These are phyloP conservation scores for Emmonsia crescens DNA, from an alignment of 2,329 filamentous ascomycete genomes.

Conservation along the genomic window DNA sequence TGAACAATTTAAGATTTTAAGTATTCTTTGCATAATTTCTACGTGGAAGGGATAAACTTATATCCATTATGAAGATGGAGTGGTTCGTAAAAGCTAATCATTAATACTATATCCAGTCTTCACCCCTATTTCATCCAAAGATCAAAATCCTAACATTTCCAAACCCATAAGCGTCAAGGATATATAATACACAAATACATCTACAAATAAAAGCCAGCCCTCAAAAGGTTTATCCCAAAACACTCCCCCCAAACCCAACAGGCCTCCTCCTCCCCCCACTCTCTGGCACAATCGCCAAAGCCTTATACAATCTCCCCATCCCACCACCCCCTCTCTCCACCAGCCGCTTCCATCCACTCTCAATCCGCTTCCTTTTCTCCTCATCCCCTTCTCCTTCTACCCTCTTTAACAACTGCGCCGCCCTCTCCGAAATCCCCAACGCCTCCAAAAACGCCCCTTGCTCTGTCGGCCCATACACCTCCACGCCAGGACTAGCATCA, in stretches of 20 bases:
- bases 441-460: slow-evolving; percentile 68
- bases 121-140: not conserved
- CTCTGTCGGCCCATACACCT: slow-evolving; percentile 84
- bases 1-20: not conserved
- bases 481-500: slow-evolving; percentile 63
- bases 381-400: slow-evolving; percentile 28
- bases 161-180: not conserved
- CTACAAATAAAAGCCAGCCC: not conserved
- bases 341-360: slow-evolving; percentile 66
- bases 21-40: too few species aligned
- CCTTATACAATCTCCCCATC: slow-evolving; percentile 95
- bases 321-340: slow-evolving; percentile 72
- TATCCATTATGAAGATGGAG: not conserved
- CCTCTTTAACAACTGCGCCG: slow-evolving; percentile 51
- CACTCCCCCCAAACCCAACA: slow-evolving; percentile 78
- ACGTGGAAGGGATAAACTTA: not conserved
- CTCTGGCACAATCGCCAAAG: slow-evolving; percentile 78
- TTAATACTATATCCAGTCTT: not conserved
- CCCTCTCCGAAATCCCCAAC: slow-evolving; percentile 76
- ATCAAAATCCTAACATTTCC: not conserved
- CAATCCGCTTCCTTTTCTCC: slow-evolving; percentile 50
- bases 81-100: too few species aligned
- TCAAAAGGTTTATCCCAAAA: slow-evolving; percentile 14
- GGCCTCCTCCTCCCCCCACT: slow-evolving; percentile 62
- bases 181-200: not conserved